Base-by-base conservation (phyloP, 2,329 filamentous ascomycete genomes). In the Escovopsis weberi region DNA sequence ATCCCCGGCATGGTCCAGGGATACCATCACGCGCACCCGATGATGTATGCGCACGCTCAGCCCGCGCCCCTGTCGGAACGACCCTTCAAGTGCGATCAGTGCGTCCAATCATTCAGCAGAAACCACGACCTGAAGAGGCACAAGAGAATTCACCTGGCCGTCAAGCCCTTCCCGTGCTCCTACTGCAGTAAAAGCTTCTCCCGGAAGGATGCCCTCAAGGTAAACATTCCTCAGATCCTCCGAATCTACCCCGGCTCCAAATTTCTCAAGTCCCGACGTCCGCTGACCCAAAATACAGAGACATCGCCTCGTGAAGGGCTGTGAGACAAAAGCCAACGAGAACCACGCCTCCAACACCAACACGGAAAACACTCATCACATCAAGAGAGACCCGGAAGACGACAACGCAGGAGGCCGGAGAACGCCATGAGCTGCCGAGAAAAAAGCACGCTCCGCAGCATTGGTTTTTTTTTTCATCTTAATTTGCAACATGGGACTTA, bases 171-270 rank as follows among this genome's bases (percentile, higher is more conserved):
- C 60, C 88, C 88, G 0, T 98, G 91, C 59, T 76, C 69, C 6
- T 82, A 82, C 55, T 98, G 91, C 59, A 87, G 94, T 47, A 96
- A 96, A 74, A 91, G 85, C 58, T 98, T 98, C 56, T 95, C 88
- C 3, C 74, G 91, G 46, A 96, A 96, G 59, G 91, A 96, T 62
- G 91, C 91, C 9, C 68, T 98, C 28, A 96, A 96, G 84, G 91
- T 96, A 67, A 54, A 76, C 48, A 41, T 26, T 19, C 28, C 26
- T 6, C 12, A 4, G n/a, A 8, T 10, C 36, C 18, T 5, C 23
- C 12, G n/a, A 7, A 23, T 15, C 18, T 28, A 23, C 12, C n/a
- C 33, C 8, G 4, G 11, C 8, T 26, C 23, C 37, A 23, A 15
- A 33, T 15, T 15, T 15, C 15, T 15, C 15, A 15, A 15, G 2